Base-by-base conservation (phyloP, 768 basidiomycete species). In the Lanmaoa pseudosensibilis region DNA sequence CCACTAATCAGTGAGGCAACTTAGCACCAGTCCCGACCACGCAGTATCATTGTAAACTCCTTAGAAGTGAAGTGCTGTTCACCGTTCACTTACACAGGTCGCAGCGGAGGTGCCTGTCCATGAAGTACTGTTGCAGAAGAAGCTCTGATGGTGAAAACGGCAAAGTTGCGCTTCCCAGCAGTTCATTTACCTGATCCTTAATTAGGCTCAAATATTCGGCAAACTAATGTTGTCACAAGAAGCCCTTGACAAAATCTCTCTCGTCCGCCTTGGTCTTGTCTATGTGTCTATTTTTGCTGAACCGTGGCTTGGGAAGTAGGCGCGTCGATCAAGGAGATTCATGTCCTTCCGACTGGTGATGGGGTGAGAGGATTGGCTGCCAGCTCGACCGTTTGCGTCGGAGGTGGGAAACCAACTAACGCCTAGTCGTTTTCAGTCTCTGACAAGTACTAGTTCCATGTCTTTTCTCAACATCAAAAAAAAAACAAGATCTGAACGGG, bases 121-220 rank as follows among this genome's bases (percentile, higher is more conserved):
- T 41, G 56, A 32, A 48, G 46, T 38, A 40, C 50, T 48, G 48
- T 55, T 54, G 56, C 49, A 45, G 48, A 47, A 33, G 43, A 53
- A 46, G 46, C 50, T 50, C 33, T 54, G 54, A 30, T 8, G 48
- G 45, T 41, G 36, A 39, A 70, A 54, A 54, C 44, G 39, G 48
- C 40, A 54, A 58, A 49, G 55, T 59, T 50, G 59, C 40, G 65
- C 47, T 56, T 62, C 65, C 50, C 49, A 47, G 47, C 46, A 38
- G 39, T 57, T 57, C 64, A 54, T 55, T 69, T 59, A 58, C 39
- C 54, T 57, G 52, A 69, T 57, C 60, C 59, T 59, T 53, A 56
- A 58, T 67, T 65, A 49, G 55, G 58, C 39, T 40, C 19, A 12
- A 32, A 36, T 49, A 47, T 52, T 67, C 59, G 62, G 68, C 52